Evolutionary conservation across 768 basidiomycete genomes (phyloP).

Genomic region (Clitopilus hobsonii): DNA sequence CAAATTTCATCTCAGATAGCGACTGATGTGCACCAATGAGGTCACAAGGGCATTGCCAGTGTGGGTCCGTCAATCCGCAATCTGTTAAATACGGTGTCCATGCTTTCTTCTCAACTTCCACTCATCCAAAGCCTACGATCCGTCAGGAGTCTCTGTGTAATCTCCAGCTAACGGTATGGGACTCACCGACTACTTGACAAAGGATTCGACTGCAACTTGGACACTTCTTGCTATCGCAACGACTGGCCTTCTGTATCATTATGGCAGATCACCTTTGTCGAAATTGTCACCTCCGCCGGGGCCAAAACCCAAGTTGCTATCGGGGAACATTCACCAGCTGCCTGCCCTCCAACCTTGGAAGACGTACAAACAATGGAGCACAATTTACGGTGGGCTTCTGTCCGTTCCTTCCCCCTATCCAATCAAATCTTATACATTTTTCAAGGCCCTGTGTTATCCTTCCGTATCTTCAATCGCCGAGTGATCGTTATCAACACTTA

Average conservation of each 20-base stretch:
- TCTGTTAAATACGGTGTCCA: too few relatives aligned
- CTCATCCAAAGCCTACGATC: too few relatives aligned
- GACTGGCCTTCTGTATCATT: background rate
- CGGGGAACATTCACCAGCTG: constrained; percentile 19
- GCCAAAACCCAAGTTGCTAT: constrained; percentile 15
- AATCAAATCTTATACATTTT: background rate
- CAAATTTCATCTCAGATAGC: too few relatives aligned
- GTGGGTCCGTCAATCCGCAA: too few relatives aligned
- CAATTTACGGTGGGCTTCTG: constrained; percentile 8
- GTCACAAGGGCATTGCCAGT: too few relatives aligned
- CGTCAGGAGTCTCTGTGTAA: too few relatives aligned
- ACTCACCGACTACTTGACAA: background rate
- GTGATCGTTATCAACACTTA: constrained; percentile 46
- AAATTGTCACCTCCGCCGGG: constrained; percentile 20
- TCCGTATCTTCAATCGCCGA: constrained; percentile 37
- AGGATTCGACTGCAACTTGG: background rate
- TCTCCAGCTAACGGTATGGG: background rate
- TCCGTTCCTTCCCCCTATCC: constrained; percentile 6
- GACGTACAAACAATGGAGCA: constrained; percentile 20
- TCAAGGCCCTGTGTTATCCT: constrained; percentile 40
- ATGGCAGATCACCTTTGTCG: background rate
- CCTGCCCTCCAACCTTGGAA: constrained; percentile 20
- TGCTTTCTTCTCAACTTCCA: too few relatives aligned
- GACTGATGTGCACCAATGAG: too few relatives aligned
- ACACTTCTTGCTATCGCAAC: background rate